These are phyloP conservation scores for Claviceps capensis DNA, from an alignment of 2,329 filamentous ascomycete species.

Conservation along the genomic window DNA sequence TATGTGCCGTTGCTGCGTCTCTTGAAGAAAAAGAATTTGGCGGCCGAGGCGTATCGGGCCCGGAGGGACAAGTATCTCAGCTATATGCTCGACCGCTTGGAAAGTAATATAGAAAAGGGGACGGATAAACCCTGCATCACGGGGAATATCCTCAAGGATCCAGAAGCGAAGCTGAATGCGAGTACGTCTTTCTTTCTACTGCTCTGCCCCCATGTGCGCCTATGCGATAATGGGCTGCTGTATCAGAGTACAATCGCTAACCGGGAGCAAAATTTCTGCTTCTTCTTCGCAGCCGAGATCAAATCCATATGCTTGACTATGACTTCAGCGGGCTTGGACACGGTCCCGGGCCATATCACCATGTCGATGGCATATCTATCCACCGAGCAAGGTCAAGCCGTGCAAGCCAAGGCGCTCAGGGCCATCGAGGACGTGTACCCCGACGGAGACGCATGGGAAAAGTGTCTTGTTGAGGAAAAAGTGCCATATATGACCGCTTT, in stretches of 20 bases:
- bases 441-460: constrained; percentile 61
- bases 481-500: constrained; percentile 64
- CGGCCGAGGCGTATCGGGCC: constrained; percentile 51
- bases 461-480: constrained; percentile 59
- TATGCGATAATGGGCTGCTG: neutral
- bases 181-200: constrained; percentile 10
- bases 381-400: constrained; percentile 50
- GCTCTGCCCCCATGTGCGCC: neutral
- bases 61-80: constrained; percentile 54
- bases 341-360: constrained; percentile 64
- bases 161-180: constrained; percentile 27
- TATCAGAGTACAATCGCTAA: neutral
- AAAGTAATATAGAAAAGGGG: constrained; percentile 23
- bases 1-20: constrained; percentile 65
- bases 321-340: constrained; percentile 70
- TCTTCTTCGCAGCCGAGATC: constrained; percentile 44
- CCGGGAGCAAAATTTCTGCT: neutral
- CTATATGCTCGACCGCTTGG: constrained; percentile 48
- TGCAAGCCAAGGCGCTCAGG: constrained; percentile 54
- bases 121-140: constrained; percentile 29
- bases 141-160: constrained; percentile 40
- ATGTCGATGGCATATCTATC: constrained; percentile 68
- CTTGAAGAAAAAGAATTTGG: constrained; percentile 44
- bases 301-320: constrained; percentile 74
- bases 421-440: constrained; percentile 63